A percentile compares a stretch with the other conserved stretches of the same genome.
phyloP scores from a whole-genome alignment of 257 asterid genomes.

The Lycium ferocissimum region DNA sequence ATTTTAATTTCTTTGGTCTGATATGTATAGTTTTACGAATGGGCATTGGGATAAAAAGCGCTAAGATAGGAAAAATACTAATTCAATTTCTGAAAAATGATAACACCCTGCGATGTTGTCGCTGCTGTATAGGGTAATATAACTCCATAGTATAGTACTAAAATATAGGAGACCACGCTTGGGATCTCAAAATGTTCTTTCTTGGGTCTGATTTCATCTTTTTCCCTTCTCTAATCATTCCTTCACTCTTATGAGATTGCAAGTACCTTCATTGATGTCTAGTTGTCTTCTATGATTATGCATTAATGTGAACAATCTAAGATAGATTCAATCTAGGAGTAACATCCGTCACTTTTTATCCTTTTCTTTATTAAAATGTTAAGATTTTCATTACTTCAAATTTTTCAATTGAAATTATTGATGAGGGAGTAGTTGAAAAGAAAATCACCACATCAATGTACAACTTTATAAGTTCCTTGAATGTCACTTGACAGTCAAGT shows the following conservation, averaged over 20 bases:
- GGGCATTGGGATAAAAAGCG: background rate
- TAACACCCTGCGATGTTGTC: background rate
- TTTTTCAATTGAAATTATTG: too few relatives aligned
- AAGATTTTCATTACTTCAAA: too few relatives aligned
- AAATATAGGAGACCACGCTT: background rate
- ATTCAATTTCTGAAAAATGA: background rate
- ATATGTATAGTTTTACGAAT: background rate
- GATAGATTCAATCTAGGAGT: conserved; percentile 19
- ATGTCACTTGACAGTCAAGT: too few relatives aligned
- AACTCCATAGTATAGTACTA: background rate
- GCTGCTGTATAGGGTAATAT: background rate
- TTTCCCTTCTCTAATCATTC: background rate
- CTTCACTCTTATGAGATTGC: background rate
- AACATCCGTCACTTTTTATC: background rate
- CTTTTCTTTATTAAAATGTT: too few relatives aligned
- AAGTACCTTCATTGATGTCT: background rate
- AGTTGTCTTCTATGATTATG: background rate
- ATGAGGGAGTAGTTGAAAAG: too few relatives aligned
- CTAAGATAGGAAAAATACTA: background rate
- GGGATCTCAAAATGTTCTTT: background rate
- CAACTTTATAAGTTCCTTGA: too few relatives aligned
- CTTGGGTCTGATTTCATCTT: background rate
- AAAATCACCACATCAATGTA: too few relatives aligned
- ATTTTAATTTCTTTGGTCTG: too few relatives aligned
- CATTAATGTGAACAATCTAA: background rate